A percentile compares a stretch with the other conserved stretches of the same genome.
These are phyloP conservation scores for Lasiodiplodia sp. DNA, from an alignment of 2,329 filamentous ascomycete genomes.

Conservation along the genomic window DNA sequence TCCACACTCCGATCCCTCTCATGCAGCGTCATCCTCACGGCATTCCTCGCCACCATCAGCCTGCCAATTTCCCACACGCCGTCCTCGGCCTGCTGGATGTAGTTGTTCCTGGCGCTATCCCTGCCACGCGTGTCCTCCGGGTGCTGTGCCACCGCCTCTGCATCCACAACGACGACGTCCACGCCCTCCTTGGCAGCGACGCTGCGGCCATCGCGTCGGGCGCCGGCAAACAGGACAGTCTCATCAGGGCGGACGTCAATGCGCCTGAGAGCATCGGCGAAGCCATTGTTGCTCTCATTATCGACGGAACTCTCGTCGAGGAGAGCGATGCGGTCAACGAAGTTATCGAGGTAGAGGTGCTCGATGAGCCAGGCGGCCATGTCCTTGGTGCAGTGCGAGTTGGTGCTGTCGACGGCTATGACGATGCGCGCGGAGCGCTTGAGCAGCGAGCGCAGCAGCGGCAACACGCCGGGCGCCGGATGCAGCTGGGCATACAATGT, in stretches of 20 bases:
- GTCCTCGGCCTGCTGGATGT: background rate
- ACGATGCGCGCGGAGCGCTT: conserved; percentile 7
- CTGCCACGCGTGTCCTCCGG: conserved; percentile 6
- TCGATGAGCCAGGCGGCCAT: conserved; percentile 27
- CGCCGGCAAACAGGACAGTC: conserved; percentile 15
- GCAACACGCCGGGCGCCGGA: conserved; percentile 16
- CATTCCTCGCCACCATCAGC: conserved; percentile 17
- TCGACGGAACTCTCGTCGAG: conserved; percentile 6
- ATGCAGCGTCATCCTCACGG: conserved; percentile 20
- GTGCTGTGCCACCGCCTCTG: background rate
- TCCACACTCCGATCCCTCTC: conserved; percentile 28
- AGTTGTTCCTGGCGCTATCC: background rate
- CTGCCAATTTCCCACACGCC: conserved; percentile 25
- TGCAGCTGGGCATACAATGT: conserved; percentile 25
- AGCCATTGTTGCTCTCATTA: background rate
- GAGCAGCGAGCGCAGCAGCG: conserved; percentile 21
- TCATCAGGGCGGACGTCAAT: conserved; percentile 21
- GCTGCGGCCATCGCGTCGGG: conserved; percentile 4
- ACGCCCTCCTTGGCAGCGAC: conserved; percentile 9
- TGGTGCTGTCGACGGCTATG: conserved; percentile 6
- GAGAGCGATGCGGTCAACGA: conserved; percentile 23
- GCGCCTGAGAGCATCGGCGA: conserved; percentile 16
- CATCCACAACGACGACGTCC: conserved; percentile 13
- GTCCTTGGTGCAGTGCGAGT: background rate
- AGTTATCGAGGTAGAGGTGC: conserved; percentile 29